Percentiles rank a stretch among this genome's conserved stretches.
phyloP scores from a whole-genome alignment of 495 filamentous ascomycete genomes.

The Lasiosphaeria ovina region DNA sequence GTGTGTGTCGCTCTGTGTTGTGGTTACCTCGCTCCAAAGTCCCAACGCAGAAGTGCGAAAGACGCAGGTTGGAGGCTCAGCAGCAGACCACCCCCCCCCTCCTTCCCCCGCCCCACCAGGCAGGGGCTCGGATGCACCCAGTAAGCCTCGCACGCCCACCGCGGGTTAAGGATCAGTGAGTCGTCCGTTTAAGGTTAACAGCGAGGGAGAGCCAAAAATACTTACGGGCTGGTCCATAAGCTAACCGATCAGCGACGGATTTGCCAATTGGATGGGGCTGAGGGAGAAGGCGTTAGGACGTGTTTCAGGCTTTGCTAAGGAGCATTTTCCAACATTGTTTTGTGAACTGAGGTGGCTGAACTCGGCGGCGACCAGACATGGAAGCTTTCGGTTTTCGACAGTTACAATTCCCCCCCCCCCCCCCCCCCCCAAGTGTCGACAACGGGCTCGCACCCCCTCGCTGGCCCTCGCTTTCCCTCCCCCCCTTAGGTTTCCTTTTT shows the following conservation, averaged over 20 bases:
- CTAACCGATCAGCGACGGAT: background rate
- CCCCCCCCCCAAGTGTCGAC: no score
- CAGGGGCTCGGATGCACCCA: constrained; percentile 10
- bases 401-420: no score
- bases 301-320: no score
- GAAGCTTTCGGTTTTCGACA: no score
- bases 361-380: no score
- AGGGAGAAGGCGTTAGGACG: no score
- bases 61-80: constrained; percentile 7
- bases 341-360: no score
- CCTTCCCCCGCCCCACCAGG: background rate
- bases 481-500: no score
- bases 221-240: constrained; percentile 5
- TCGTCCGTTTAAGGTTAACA: constrained; percentile 38
- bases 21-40: background rate
- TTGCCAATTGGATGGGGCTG: no score
- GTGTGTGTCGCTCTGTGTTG: background rate
- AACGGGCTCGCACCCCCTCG: no score
- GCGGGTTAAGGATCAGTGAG: constrained; percentile 6
- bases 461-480: no score
- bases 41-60: background rate
- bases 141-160: constrained; percentile 3
- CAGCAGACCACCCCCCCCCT: background rate
- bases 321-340: no score
- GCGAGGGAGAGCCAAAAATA: constrained; percentile 24